phyloP scores from a whole-genome alignment of 1,139 yeast species.

The Yamadazyma epiphylla region DNA sequence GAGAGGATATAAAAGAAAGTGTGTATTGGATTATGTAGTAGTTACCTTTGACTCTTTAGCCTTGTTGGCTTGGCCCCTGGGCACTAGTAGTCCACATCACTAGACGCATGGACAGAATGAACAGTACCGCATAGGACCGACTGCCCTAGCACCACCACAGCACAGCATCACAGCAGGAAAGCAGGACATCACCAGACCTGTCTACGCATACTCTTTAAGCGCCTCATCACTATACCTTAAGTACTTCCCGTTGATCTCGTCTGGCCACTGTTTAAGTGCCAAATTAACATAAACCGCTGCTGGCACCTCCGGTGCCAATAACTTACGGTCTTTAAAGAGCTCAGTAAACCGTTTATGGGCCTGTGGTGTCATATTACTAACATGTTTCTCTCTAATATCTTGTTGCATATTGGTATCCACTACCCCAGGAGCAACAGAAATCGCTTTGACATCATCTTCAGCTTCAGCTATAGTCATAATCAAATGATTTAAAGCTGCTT shows the following conservation, averaged over 20 bases:
- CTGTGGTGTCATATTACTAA: conserved; percentile 53
- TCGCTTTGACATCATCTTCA: conserved; percentile 53
- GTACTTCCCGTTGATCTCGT: conserved; percentile 58
- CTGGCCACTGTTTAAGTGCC: conserved; percentile 54
- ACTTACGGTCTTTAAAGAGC: conserved; percentile 49
- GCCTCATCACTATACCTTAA: conserved; percentile 54
- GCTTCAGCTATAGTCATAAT: conserved; percentile 64
- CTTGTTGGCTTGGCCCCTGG: too few relatives aligned
- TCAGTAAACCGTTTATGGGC: conserved; percentile 57
- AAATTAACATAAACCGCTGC: conserved; percentile 65
- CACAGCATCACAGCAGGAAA: too few relatives aligned
- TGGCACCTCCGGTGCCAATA: conserved; percentile 66
- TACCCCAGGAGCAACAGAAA: conserved; percentile 89
- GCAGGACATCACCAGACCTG: too few relatives aligned
- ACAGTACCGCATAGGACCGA: too few relatives aligned
- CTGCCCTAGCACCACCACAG: too few relatives aligned
- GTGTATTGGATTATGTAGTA: too few relatives aligned
- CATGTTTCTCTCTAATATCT: conserved; percentile 61
- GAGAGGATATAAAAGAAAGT: too few relatives aligned
- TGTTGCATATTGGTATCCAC: conserved; percentile 87
- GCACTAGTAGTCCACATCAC: too few relatives aligned
- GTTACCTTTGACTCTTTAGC: too few relatives aligned
- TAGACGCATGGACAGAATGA: too few relatives aligned
- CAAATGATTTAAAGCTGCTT: conserved; percentile 83
- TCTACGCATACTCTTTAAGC: conserved; percentile 17